phyloP scores from a whole-genome alignment of 176 grass and related monocot genomes.

The Lolium perenne region DNA sequence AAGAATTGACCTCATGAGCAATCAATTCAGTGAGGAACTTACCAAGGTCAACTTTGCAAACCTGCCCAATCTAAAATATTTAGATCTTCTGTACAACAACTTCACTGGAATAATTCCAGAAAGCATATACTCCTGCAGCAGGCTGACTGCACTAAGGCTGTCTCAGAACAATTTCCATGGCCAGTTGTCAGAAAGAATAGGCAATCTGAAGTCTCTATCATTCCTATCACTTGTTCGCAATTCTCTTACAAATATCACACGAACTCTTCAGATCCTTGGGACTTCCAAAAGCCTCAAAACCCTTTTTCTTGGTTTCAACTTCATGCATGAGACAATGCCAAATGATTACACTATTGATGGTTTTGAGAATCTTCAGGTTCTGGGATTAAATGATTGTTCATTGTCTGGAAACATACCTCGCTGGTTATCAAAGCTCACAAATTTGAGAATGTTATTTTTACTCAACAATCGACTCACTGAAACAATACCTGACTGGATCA shows the following conservation, averaged over 20 bases:
- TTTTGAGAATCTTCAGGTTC: slow-evolving; percentile 36
- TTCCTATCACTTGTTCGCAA: slow-evolving; percentile 29
- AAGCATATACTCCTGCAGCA: slow-evolving; percentile 42
- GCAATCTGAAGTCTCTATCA: slow-evolving; percentile 20
- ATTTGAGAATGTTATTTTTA: slow-evolving; percentile 31
- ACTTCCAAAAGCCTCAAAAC: slow-evolving; percentile 24
- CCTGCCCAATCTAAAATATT: slow-evolving; percentile 25
- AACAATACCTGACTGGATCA: slow-evolving; percentile 12
- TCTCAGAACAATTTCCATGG: slow-evolving; percentile 14
- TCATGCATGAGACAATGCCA: slow-evolving; percentile 29
- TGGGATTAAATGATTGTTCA: not conserved
- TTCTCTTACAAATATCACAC: slow-evolving; percentile 29
- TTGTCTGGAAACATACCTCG: slow-evolving; percentile 30
- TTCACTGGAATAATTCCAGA: slow-evolving; percentile 41
- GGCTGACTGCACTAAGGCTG: slow-evolving; percentile 26
- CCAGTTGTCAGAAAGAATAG: slow-evolving; percentile 25
- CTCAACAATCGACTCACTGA: slow-evolving; percentile 33
- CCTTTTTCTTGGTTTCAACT: not conserved
- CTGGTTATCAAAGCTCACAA: slow-evolving; percentile 37
- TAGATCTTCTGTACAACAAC: slow-evolving; percentile 26
- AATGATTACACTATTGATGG: not conserved
- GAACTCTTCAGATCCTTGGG: slow-evolving; percentile 19
- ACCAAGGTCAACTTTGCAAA: slow-evolving; percentile 31
- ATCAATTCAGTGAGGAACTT: slow-evolving; percentile 31
- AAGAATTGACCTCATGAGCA: slow-evolving; percentile 25